Evolutionary conservation across 2,329 filamentous ascomycete genomes (phyloP), one percentile per base, ranked within the genome.

Genomic region (Trichoderma harzianum): DNA sequence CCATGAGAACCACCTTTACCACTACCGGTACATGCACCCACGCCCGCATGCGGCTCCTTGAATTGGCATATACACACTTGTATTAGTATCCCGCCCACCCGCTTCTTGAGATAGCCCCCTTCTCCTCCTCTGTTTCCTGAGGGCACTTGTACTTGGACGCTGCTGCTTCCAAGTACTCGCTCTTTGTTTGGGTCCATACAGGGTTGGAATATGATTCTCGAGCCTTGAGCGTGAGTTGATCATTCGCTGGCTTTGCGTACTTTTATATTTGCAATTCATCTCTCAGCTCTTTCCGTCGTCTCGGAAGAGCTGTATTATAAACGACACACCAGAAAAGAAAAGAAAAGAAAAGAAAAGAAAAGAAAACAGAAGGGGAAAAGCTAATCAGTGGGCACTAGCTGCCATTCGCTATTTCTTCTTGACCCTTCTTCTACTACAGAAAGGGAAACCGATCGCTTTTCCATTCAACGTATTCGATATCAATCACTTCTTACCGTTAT

Each of bases 61-160:
- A 57, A 18, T 30, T 26, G 55, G 57, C 30, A 68, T 64, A 8
- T 67, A 34, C 55, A 53, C 39, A 64, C 21, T 32, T 51, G 26
- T 57, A 65, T 47, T 71, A 66, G 58, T 72, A 68, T 68, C 64
- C 57, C 66, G 34, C 51, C 64, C 70, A 51, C 70, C 70, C 64
- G 62, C 57, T 68, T 47, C 57, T 24, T 47, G 32, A 47, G 6
- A 30, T 8, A 58, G 21, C 32, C 55, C 32, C 55, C 55, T 43
- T 53, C 30, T 43, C 26, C 51, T 26, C 43, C 63, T 39, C 70
- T 43, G 21, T 34, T 43, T n/a, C 32, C 57, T 55, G 12, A 68
- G 58, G 70, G 70, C 64, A 39, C 58, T 24, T 62, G 70, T 68
- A 47, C 70, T 64, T 72, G 62, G 61, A 51, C 43, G 53, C 47